Evolutionary conservation across 164 flowering plant genomes (phyloP), one percentile per base, ranked within the genome.

Genomic region (Amborella trichopoda): DNA sequence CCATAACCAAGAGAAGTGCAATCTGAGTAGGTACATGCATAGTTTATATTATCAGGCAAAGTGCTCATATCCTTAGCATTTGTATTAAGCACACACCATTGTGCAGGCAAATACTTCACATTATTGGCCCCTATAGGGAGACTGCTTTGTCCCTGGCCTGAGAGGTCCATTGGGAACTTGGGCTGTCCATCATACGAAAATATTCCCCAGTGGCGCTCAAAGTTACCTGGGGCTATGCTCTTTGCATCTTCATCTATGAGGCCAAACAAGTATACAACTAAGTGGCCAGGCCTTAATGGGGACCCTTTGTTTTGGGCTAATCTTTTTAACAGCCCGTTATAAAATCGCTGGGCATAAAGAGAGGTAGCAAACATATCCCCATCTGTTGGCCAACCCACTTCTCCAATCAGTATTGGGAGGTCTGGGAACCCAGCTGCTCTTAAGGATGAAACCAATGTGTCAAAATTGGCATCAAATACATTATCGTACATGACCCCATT

Each of bases 371-470:
- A 26, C 26, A 11, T 27, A 21, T 51, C 36, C 3, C 54, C 46
- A 28, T 51, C 54, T n/a, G 54, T 19, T 10, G 54, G 54, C 54
- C 54, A 51, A 21, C 54, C 54, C n/a, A 51, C 16, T 41, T 51
- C 54, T 2, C 54, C 46, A 9, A 41, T 46, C 12, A 51, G 27
- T 28, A 51, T 51, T 2, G 46, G 32, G 33, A 51, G 2, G 25
- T 51, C 28, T 28, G 16, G 23, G 12, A 18, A 26, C 8, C 54
- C 54, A 12, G 17, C 23, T 26, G 40, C 40, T 27, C 28, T 40
- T 14, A 51, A 28, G 2, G 54, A 26, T 38, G n/a, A 51, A 4
- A 21, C 39, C 17, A 51, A 37, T 4, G 54, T 41, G 34, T 51
- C 54, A 16, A 16, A 27, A 30, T 41, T 51, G 16, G 54, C 54